A percentile compares a stretch with the other conserved stretches of the same genome.
Conservation (phyloP, 306 rosid genomes). For the Casuarina cunninghamiana region DNA sequence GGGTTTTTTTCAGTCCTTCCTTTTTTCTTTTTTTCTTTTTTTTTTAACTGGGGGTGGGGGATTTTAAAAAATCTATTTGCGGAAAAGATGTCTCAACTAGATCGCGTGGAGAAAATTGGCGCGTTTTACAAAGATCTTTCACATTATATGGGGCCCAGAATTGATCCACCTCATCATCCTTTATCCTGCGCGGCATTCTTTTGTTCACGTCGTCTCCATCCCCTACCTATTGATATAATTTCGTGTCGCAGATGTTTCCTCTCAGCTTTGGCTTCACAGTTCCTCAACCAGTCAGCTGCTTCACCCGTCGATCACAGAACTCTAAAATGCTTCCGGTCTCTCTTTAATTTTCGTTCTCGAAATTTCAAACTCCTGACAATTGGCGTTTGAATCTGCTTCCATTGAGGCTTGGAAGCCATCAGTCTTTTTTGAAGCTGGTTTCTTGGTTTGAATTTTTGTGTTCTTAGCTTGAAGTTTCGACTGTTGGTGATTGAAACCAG, state of each 20-base stretch:
- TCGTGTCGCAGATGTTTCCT: neutral
- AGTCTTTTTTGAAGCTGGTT: neutral
- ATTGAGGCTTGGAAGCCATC: slow-evolving; percentile 7
- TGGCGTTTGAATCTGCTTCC: slow-evolving; percentile 5
- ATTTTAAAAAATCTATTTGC: no score
- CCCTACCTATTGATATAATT: no score
- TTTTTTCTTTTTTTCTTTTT: no score
- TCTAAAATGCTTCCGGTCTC: neutral
- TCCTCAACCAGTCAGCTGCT: neutral
- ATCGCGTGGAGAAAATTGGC: no score
- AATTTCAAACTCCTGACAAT: neutral
- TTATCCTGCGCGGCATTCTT: slow-evolving; percentile 20
- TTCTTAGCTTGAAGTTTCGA: neutral
- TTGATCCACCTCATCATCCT: slow-evolving; percentile 20
- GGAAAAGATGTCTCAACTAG: no score
- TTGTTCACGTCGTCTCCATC: neutral
- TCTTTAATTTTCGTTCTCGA: neutral
- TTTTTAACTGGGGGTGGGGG: no score
- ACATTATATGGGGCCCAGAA: neutral
- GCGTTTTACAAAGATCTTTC: neutral
- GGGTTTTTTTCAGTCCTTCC: no score
- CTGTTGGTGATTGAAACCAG: neutral
- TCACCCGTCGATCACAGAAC: neutral
- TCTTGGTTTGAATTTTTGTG: neutral
- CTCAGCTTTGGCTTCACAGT: neutral